These are phyloP conservation scores for Diplocarpon rosae DNA, from an alignment of 2,329 filamentous ascomycete species.

Conservation along the genomic window DNA sequence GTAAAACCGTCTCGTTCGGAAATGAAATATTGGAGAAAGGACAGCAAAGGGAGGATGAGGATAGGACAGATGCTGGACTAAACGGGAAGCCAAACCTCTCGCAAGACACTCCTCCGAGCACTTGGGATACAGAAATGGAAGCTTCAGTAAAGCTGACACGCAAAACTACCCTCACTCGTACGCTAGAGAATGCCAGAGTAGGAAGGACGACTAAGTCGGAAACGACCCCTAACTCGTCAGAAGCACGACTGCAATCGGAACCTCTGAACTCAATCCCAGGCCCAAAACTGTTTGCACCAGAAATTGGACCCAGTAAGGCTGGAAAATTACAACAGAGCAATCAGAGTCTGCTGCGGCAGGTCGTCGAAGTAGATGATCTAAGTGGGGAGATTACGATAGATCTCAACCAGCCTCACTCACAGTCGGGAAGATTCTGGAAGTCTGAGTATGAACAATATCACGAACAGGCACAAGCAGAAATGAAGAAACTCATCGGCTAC, in stretches of 20 bases:
- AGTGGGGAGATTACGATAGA: constrained; percentile 58
- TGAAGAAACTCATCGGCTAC: constrained; percentile 69
- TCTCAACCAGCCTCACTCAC: constrained; percentile 61
- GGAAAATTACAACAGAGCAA: constrained; percentile 10
- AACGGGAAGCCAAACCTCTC: constrained; percentile 25
- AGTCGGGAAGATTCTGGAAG: constrained; percentile 74
- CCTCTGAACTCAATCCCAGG: neutral
- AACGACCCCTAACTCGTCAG: constrained; percentile 1
- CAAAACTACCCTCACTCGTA: constrained; percentile 35
- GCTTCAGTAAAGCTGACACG: constrained; percentile 19
- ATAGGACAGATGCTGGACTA: constrained; percentile 10
- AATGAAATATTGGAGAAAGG: constrained; percentile 36
- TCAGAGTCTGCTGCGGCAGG: constrained; percentile 10
- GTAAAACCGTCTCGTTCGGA: constrained; percentile 56
- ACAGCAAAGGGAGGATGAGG: constrained; percentile 8
- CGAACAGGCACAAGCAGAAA: constrained; percentile 58
- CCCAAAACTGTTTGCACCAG: neutral
- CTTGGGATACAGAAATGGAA: constrained; percentile 18
- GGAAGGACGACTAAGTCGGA: constrained; percentile 13
- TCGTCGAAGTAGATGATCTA: constrained; percentile 26
- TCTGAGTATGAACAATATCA: constrained; percentile 65
- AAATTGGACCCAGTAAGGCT: neutral
- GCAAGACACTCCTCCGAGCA: constrained; percentile 25
- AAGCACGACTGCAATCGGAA: constrained; percentile 2
- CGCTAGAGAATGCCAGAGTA: constrained; percentile 35